Evolutionary conservation across 805 yeast genomes (phyloP).

Genomic region (Yarrowia alimentaria): DNA sequence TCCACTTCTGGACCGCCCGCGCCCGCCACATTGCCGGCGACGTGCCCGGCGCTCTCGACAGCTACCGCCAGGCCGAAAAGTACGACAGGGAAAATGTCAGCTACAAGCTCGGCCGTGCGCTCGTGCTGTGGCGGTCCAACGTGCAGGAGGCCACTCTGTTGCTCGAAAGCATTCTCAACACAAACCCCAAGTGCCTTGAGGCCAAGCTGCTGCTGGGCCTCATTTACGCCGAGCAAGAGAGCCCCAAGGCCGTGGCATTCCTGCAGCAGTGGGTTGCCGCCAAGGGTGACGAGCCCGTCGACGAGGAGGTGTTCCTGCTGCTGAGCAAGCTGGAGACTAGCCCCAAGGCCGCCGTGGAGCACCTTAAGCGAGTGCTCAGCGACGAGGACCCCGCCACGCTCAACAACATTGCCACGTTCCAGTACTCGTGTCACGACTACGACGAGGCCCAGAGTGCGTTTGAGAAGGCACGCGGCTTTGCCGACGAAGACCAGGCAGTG

Average conservation of each 20-base stretch:
- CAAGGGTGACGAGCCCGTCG: constrained; percentile 9
- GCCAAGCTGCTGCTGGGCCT: constrained; percentile 67
- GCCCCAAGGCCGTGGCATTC: constrained; percentile 26
- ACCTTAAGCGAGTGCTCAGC: constrained; percentile 30
- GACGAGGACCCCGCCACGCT: constrained; percentile 66
- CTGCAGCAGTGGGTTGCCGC: constrained; percentile 24
- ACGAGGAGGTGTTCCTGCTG: constrained; percentile 40
- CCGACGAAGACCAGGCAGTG: constrained; percentile 34
- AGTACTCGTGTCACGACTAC: constrained; percentile 61
- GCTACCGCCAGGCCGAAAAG: constrained; percentile 69
- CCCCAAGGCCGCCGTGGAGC: constrained; percentile 39
- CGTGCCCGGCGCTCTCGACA: constrained; percentile 64
- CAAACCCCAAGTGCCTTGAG: constrained; percentile 68
- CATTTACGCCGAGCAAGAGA: constrained; percentile 55
- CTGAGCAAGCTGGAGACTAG: constrained; percentile 73
- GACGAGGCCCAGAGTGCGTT: constrained; percentile 60
- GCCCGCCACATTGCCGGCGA: constrained; percentile 61
- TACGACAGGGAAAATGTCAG: constrained; percentile 58
- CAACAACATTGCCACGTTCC: constrained; percentile 83
- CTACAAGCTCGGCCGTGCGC: constrained; percentile 81
- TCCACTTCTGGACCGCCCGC: constrained; percentile 83
- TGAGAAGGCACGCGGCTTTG: constrained; percentile 45
- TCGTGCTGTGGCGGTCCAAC: constrained; percentile 72
- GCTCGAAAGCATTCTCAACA: constrained; percentile 68
- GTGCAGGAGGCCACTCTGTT: constrained; percentile 84